These are phyloP conservation scores for Sisymbrium irio DNA, from an alignment of 345 rosid species.

Conservation along the genomic window DNA sequence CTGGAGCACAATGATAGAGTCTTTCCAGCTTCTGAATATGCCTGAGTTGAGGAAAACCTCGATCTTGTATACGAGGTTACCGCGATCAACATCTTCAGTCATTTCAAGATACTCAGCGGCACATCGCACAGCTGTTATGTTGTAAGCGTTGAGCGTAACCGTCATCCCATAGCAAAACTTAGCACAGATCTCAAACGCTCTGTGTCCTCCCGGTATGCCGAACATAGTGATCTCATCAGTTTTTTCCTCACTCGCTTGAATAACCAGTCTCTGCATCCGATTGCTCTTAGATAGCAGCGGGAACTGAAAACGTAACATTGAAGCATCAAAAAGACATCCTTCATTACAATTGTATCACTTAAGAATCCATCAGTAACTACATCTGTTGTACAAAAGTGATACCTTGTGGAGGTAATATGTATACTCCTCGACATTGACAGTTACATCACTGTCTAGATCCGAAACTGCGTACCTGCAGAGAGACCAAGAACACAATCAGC, in stretches of 20 bases:
- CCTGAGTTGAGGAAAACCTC: slow-evolving; percentile 87
- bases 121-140: slow-evolving; percentile 81
- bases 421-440: slow-evolving; percentile 62
- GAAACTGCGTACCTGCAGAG: slow-evolving; percentile 62
- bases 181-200: slow-evolving; percentile 91
- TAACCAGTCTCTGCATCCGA: slow-evolving; percentile 60
- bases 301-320: slow-evolving; percentile 51
- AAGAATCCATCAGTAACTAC: slow-evolving; percentile 1
- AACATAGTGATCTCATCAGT: slow-evolving; percentile 52
- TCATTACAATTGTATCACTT: background rate
- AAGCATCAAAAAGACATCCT: background rate
- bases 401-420: slow-evolving; percentile 94
- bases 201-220: slow-evolving; percentile 85
- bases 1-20: slow-evolving; percentile 88
- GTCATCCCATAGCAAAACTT: slow-evolving; percentile 95
- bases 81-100: slow-evolving; percentile 78
- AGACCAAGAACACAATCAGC: slow-evolving; percentile 11
- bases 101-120: slow-evolving; percentile 94
- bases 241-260: slow-evolving; percentile 48
- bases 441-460: slow-evolving; percentile 74
- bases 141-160: slow-evolving; percentile 79
- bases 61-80: slow-evolving; percentile 75
- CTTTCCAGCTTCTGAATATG: slow-evolving; percentile 91
- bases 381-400: background rate
- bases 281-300: slow-evolving; percentile 89